Evolutionary conservation across 768 basidiomycete genomes (phyloP).

Genomic region (Mycena vitilis): DNA sequence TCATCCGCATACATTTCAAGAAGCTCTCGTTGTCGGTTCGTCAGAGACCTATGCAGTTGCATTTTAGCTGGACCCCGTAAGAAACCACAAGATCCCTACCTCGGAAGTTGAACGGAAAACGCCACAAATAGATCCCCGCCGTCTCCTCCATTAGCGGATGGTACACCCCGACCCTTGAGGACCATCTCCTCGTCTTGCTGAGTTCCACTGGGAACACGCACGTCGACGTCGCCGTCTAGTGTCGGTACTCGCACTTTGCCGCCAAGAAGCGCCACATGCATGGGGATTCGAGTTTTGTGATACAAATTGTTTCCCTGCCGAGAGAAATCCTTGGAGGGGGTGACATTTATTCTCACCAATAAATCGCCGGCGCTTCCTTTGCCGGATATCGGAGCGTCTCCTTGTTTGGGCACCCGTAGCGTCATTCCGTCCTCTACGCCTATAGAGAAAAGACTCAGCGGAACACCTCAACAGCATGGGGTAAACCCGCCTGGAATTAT

Average conservation of each 20-base stretch:
- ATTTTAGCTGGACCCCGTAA: constrained; percentile 26
- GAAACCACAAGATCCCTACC: constrained; percentile 62
- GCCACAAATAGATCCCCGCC: constrained; percentile 90
- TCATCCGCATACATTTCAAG: constrained; percentile 93
- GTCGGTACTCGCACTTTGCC: constrained; percentile 94
- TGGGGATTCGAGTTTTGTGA: constrained; percentile 89
- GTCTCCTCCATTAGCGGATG: constrained; percentile 65
- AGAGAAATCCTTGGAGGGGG: constrained; percentile 84
- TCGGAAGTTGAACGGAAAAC: constrained; percentile 89
- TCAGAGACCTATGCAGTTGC: constrained; percentile 71
- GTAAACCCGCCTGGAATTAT: constrained; percentile 82
- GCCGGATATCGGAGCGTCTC: constrained; percentile 86
- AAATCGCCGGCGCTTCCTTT: constrained; percentile 88
- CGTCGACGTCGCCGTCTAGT: constrained; percentile 94
- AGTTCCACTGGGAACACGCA: constrained; percentile 91
- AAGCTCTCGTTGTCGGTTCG: constrained; percentile 86
- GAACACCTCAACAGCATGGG: not conserved
- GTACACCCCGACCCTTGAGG: constrained; percentile 86
- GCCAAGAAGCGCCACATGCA: constrained; percentile 93
- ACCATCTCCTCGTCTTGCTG: constrained; percentile 99
- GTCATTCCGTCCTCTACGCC: constrained; percentile 97
- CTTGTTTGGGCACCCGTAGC: constrained; percentile 81
- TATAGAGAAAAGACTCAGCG: constrained; percentile 43
- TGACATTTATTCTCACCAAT: constrained; percentile 86
- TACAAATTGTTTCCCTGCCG: constrained; percentile 94